Base-by-base conservation (phyloP, 106 monocot genomes). In the Narthecium ossifragum region DNA sequence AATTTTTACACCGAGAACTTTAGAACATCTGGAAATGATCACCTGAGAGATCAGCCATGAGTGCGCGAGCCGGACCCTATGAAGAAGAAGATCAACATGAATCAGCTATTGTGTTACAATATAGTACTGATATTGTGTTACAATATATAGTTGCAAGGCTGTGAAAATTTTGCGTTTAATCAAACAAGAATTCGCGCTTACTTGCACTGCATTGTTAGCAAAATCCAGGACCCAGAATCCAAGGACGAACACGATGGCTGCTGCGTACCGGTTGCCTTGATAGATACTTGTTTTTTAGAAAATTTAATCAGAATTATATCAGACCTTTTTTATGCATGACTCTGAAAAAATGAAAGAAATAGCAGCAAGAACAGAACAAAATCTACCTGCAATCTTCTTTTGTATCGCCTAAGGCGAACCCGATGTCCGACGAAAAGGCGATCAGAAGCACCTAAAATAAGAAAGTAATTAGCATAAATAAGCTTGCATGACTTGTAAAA, bases 171-270 rank as follows among this genome's bases (percentile, higher is more conserved):
- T n/a, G n/a, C n/a, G n/a, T n/a, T n/a, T n/a, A n/a, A n/a, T n/a
- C n/a, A n/a, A n/a, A n/a, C n/a, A n/a, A n/a, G n/a, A n/a, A n/a
- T n/a, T n/a, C n/a, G 41, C 8, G 30, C 58, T 63, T 68, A 90
- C 94, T 51, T 94, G 96, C 2, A 91, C 98, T 39, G 90, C 65
- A 74, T 99, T 99, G 55, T 99, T 99, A 12, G 98, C 73, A 50
- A 99, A 77, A 63, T 99, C 98, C 34, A 99, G 75, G 29, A 99
- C 56, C 98, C 98, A 99, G 47, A 99, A 99, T 33, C 98, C 98
- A 70, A 78, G 48, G 18, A 91, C 84, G 63, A 72, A 99, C n/a
- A 85, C 63, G 57, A 84, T 40, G 23, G 78, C 98, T 32, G 98
- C 98, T 46, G 79, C 67, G 88, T 80, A 84, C 15, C 98, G 83